Evolutionary conservation across 2,329 filamentous ascomycete genomes (phyloP).

Genomic region (Alternaria arbusti): DNA sequence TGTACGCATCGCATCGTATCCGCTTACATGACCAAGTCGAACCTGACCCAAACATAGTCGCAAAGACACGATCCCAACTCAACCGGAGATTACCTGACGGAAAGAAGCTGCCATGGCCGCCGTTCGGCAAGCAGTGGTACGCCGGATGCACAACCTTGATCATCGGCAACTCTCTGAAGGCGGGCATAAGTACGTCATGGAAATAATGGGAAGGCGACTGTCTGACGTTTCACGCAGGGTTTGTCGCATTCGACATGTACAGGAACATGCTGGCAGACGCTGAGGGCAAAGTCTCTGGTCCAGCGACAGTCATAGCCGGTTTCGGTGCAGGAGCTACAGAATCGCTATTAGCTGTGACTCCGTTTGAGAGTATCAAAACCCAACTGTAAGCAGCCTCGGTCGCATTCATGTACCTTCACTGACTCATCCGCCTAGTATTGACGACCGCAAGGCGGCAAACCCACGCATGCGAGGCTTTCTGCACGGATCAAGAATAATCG

Average conservation of each 20-base stretch:
- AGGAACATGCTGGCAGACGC: constrained; percentile 82
- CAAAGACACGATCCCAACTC: constrained; percentile 92
- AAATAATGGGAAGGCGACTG: too few species aligned
- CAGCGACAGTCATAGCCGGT: constrained; percentile 87
- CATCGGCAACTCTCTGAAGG: constrained; percentile 95
- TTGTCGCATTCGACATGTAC: constrained; percentile 96
- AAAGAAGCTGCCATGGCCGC: constrained; percentile 92
- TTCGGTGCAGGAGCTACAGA: constrained; percentile 96
- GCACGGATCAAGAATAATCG: constrained; percentile 86
- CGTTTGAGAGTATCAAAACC: constrained; percentile 98
- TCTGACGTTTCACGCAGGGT: constrained; percentile 60
- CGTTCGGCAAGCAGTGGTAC: constrained; percentile 95
- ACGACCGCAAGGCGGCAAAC: constrained; percentile 85
- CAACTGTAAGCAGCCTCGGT: constrained; percentile 64
- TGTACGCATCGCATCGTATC: constrained; percentile 61
- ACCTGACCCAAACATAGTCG: constrained; percentile 63
- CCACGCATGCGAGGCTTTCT: constrained; percentile 92
- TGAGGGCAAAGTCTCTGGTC: constrained; percentile 87
- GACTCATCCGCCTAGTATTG: constrained; percentile 66
- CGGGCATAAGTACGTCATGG: constrained; percentile 79
- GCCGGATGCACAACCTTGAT: constrained; percentile 97
- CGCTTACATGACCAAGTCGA: not conserved
- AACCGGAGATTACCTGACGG: constrained; percentile 81
- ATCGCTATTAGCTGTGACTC: constrained; percentile 90
- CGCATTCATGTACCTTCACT: not conserved